Evolutionary conservation across 345 rosid species (phyloP).

Genomic region (Trapa incisa): DNA sequence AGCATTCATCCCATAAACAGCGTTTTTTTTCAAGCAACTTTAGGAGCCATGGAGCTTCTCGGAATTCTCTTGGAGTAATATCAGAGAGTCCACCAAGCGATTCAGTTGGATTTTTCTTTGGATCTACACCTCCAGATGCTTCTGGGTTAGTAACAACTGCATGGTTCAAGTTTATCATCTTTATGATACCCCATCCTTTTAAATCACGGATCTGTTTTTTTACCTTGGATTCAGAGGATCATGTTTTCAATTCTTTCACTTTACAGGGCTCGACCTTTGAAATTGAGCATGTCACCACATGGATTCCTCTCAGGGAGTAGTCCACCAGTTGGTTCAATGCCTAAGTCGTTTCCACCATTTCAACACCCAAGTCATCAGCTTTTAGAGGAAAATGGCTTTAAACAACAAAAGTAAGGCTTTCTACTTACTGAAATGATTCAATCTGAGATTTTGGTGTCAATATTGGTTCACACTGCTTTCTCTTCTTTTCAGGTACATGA

Average conservation of each 20-base stretch:
- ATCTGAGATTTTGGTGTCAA: not conserved
- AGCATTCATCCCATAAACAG: slow-evolving; percentile 47
- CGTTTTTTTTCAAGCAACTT: slow-evolving; percentile 78
- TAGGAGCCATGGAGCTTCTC: slow-evolving; percentile 49
- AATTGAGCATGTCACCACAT: slow-evolving; percentile 72
- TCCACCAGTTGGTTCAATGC: slow-evolving; percentile 94
- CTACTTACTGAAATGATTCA: not conserved
- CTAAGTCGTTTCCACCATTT: slow-evolving; percentile 82
- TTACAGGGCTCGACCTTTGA: slow-evolving; percentile 60
- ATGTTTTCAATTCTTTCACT: not conserved
- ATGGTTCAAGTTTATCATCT: not conserved
- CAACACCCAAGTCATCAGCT: slow-evolving; percentile 97
- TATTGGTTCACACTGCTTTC: slow-evolving; percentile 17
- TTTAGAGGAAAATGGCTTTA: slow-evolving; percentile 91
- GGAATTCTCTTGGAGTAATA: slow-evolving; percentile 35
- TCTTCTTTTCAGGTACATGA: slow-evolving; percentile 56
- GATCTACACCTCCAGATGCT: slow-evolving; percentile 90
- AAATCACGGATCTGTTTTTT: not conserved
- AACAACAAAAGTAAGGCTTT: slow-evolving; percentile 78
- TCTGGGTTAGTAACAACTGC: slow-evolving; percentile 47
- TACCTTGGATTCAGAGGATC: not conserved
- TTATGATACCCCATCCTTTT: not conserved
- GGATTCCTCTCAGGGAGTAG: slow-evolving; percentile 60
- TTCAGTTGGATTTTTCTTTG: slow-evolving; percentile 90
- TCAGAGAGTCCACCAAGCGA: slow-evolving; percentile 96